A percentile compares a stretch with the other conserved stretches of the same genome.
phyloP scores from a whole-genome alignment of 495 filamentous ascomycete genomes.

The Lophiotrema nucula region DNA sequence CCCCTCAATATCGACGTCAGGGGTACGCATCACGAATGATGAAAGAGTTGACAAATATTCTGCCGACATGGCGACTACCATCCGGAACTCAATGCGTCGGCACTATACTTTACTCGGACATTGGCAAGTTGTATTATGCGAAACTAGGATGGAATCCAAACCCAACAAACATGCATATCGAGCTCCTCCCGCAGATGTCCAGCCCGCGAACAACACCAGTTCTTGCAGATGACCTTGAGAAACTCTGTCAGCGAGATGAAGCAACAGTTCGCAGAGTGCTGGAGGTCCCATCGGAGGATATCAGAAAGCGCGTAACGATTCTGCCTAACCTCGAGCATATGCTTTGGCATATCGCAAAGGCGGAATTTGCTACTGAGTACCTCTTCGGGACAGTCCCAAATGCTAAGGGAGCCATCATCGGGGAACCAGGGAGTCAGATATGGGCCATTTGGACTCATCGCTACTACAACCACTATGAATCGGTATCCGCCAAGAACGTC shows the following conservation, averaged over 20 bases:
- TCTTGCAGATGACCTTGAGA: neutral
- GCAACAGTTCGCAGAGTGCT: neutral
- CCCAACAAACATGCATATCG: neutral
- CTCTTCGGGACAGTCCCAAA: constrained; percentile 8
- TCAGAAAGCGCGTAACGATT: neutral
- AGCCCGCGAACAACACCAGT: neutral
- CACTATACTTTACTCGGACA: constrained; percentile 40
- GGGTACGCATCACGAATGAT: constrained; percentile 30
- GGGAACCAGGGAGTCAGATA: constrained; percentile 2
- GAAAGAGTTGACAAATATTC: constrained; percentile 21
- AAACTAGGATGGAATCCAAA: neutral
- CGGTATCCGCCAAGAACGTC: neutral
- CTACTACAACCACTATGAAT: constrained; percentile 2
- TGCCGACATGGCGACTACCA: constrained; percentile 23
- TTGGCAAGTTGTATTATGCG: constrained; percentile 28
- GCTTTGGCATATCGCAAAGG: constrained; percentile 11
- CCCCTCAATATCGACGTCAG: constrained; percentile 15
- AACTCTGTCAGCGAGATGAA: constrained; percentile 13
- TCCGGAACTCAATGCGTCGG: constrained; percentile 13
- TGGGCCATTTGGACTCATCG: constrained; percentile 17
- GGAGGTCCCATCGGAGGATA: neutral
- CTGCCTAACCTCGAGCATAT: constrained; percentile 18
- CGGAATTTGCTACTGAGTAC: constrained; percentile 7
- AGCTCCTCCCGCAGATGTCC: neutral
- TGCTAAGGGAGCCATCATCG: constrained; percentile 13